Percentiles rank a stretch among this genome's conserved stretches.
Evolutionary conservation across 768 basidiomycete genomes (phyloP).

Genomic region (Scleroderma citrinum): DNA sequence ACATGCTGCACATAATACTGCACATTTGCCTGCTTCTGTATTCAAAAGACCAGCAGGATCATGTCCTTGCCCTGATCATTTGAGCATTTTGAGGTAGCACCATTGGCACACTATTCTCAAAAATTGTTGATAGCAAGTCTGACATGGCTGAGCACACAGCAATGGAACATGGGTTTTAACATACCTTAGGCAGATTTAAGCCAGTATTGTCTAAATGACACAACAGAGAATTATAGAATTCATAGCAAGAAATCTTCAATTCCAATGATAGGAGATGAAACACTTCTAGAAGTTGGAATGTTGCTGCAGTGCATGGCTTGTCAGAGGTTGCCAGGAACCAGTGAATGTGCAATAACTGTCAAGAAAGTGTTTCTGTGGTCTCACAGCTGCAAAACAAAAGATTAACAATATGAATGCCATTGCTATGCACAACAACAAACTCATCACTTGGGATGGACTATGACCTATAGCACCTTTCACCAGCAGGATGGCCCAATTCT

Average conservation of each 20-base stretch:
- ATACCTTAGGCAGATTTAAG: slow-evolving; percentile 12
- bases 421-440: slow-evolving; percentile 16
- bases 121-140: slow-evolving; percentile 13
- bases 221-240: slow-evolving; percentile 18
- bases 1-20: slow-evolving; percentile 23
- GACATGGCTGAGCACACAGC: background rate
- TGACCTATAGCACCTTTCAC: slow-evolving; percentile 3
- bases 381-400: slow-evolving; percentile 19
- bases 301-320: background rate
- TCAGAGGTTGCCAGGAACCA: background rate
- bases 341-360: background rate
- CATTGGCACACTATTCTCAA: slow-evolving; percentile 14
- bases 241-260: background rate
- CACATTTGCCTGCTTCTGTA: slow-evolving; percentile 14
- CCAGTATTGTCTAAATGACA: slow-evolving; percentile 23
- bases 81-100: slow-evolving; percentile 18
- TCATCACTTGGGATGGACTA: background rate
- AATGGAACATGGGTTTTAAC: background rate
- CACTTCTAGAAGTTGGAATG: background rate
- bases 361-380: background rate
- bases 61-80: slow-evolving; percentile 21
- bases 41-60: slow-evolving; percentile 12
- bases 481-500: slow-evolving; percentile 16
- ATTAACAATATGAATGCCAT: slow-evolving; percentile 1
- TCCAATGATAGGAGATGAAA: background rate